phyloP scores from a whole-genome alignment of 2,329 filamentous ascomycete species.

The Clonostachys byssicola region DNA sequence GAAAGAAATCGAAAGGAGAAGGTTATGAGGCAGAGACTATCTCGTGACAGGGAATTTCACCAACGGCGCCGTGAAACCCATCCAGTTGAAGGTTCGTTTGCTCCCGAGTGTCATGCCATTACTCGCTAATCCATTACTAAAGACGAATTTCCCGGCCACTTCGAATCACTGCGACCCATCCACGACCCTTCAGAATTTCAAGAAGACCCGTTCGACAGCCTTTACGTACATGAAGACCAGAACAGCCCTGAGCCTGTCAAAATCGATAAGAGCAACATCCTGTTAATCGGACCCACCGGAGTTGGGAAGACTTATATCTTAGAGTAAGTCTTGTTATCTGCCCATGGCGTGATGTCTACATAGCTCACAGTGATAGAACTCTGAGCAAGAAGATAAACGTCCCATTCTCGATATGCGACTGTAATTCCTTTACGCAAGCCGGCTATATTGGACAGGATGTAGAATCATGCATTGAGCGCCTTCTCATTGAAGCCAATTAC shows the following conservation, averaged over 20 bases:
- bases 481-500: constrained; percentile 88
- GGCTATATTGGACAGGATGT: constrained; percentile 98
- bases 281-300: constrained; percentile 87
- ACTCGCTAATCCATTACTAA: constrained; percentile 26
- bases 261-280: constrained; percentile 92
- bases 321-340: constrained; percentile 37
- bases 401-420: constrained; percentile 92
- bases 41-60: constrained; percentile 59
- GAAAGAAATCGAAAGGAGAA: constrained; percentile 57
- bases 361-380: constrained; percentile 53
- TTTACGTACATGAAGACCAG: constrained; percentile 45
- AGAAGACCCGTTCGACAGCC: constrained; percentile 28
- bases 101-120: constrained; percentile 3
- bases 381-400: constrained; percentile 90
- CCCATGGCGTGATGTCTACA: background rate
- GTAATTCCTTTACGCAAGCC: constrained; percentile 91
- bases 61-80: constrained; percentile 57
- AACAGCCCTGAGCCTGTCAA: constrained; percentile 50
- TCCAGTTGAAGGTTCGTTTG: constrained; percentile 71
- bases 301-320: constrained; percentile 96
- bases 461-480: constrained; percentile 88
- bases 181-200: constrained; percentile 25
- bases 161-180: constrained; percentile 38
- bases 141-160: constrained; percentile 54
- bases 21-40: constrained; percentile 64